Base-by-base conservation (phyloP, 495 filamentous ascomycete species). In the Cercophora newfieldiana region DNA sequence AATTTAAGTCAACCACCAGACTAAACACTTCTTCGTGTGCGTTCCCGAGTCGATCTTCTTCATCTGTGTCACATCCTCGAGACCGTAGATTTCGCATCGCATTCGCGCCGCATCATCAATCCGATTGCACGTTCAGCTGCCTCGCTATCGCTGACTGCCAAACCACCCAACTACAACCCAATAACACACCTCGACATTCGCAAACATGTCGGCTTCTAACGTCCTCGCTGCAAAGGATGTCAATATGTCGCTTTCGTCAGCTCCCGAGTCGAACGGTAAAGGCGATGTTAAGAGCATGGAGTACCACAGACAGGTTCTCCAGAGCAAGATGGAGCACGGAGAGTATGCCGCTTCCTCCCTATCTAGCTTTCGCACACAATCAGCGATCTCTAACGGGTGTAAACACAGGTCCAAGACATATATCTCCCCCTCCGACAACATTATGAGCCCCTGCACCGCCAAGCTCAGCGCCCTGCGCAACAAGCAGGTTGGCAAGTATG, bases 391-490 rank as follows among this genome's bases (percentile, higher is more conserved):
- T 19, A 29, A 56, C 47, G 33, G 21, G 3, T 16, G 6, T 14
- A 37, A 64, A 59, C 18, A 25, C 48, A 78, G 77, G 26, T 81
- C 87, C 61, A 85, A 87, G 71, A 79, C 85, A 64, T 97, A 96
- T 79, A 81, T 97, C 73, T 95, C 91, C n/a, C 94, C 94, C 0
- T 95, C 91, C 12, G 94, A 97, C 73, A 90, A 87, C 74, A 92
- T 97, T 78, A 90, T 96, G 90, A 93, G 90, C 66, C 94, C 94
- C 18, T 94, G 92, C 77, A 93, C 91, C n/a, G 89, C 91, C 79
- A 97, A 97, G 79, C 78, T 97, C 71, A 89, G 82, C 59, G 88
- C 90, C 54, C 87, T 94, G 74, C 92, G 93, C 81, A 90, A 86
- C 74, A 94, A 94, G 83, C 89, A 89, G 44, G 89, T 91, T 70